phyloP scores from a whole-genome alignment of 768 basidiomycete species.

The Tylopilus intermedius region DNA sequence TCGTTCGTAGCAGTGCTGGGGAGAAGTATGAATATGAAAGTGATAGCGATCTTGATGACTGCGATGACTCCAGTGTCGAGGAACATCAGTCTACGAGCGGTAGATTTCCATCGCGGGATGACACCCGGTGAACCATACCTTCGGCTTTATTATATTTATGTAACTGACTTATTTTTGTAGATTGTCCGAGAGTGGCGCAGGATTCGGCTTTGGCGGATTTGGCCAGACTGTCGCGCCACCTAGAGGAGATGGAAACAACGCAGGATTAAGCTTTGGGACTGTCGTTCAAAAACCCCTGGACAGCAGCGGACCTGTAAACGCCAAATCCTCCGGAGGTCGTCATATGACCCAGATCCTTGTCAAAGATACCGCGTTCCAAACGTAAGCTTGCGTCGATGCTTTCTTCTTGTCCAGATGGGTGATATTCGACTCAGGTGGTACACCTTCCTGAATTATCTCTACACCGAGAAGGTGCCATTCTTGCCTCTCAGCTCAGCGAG shows the following conservation, averaged over 20 bases:
- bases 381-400: constrained; percentile 8
- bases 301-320: too few species aligned
- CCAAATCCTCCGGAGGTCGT: constrained; percentile 10
- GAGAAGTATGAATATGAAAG: too few species aligned
- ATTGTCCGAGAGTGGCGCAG: background rate
- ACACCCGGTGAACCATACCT: too few species aligned
- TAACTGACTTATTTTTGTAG: background rate
- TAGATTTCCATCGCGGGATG: too few species aligned
- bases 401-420: too few species aligned
- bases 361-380: constrained; percentile 27
- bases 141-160: background rate
- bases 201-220: background rate
- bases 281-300: too few species aligned
- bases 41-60: too few species aligned
- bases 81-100: too few species aligned
- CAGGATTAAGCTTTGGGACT: background rate
- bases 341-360: constrained; percentile 14
- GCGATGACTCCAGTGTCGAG: too few species aligned
- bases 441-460: constrained; percentile 38
- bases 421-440: constrained; percentile 28
- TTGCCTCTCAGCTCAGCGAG: constrained; percentile 23
- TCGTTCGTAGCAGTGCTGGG: constrained; percentile 2
- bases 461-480: constrained; percentile 31
- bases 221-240: too few species aligned
- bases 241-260: too few species aligned